Conservation (phyloP, 148 eudicot species). For the Chenopodium suecicum region DNA sequence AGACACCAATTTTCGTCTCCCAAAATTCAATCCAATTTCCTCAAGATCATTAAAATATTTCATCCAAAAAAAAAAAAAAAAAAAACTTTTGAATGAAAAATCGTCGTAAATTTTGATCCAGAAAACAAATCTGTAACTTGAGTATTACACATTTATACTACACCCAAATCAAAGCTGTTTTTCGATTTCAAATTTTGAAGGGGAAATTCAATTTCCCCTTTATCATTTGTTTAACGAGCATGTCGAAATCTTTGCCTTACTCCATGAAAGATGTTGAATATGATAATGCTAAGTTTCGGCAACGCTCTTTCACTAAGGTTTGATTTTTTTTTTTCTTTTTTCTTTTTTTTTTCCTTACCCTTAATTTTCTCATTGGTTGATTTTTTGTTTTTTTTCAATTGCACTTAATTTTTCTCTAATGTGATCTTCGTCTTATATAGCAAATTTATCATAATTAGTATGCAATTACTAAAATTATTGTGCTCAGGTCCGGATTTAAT, state of each 20-base stretch:
- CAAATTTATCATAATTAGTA: too few species aligned
- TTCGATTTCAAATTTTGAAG: not conserved
- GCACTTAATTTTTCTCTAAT: not conserved
- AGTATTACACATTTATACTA: too few species aligned
- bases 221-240: slow-evolving; percentile 11
- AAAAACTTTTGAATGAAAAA: too few species aligned
- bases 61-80: too few species aligned
- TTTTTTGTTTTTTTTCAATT: not conserved
- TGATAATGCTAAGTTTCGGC: slow-evolving; percentile 93
- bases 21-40: not conserved
- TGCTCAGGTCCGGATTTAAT: too few species aligned
- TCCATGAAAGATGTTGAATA: slow-evolving; percentile 69
- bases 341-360: not conserved
- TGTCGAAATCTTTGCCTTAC: slow-evolving; percentile 75
- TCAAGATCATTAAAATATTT: not conserved
- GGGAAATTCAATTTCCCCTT: not conserved
- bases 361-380: not conserved
- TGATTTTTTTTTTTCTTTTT: not conserved
- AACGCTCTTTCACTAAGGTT: slow-evolving; percentile 64
- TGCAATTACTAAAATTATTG: too few species aligned
- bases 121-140: too few species aligned
- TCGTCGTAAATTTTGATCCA: not conserved
- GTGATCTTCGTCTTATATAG: not conserved
- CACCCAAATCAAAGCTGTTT: not conserved
- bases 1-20: not conserved